Percentiles rank a stretch among this genome's conserved stretches.
Evolutionary conservation across 345 rosid species (phyloP).

Genomic region (Populus pruinosa): DNA sequence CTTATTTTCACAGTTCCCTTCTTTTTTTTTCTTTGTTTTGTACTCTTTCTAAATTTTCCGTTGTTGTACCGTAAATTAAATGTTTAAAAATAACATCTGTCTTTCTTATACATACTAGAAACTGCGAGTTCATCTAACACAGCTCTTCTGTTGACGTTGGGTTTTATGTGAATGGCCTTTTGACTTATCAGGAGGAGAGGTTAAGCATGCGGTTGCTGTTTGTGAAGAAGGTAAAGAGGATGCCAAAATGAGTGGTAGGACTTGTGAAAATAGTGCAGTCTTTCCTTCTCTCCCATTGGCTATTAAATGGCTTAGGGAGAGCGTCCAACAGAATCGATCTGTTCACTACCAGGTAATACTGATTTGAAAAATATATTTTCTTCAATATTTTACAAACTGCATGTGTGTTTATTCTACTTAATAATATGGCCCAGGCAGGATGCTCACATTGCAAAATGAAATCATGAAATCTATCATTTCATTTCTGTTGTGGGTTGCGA

Average conservation of each 20-base stretch:
- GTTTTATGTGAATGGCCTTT: background rate
- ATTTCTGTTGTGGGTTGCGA: background rate
- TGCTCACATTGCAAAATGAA: background rate
- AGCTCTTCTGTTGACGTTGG: background rate
- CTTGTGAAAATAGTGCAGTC: slow-evolving; percentile 59
- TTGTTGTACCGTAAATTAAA: background rate
- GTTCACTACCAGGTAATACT: slow-evolving; percentile 64
- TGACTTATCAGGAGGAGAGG: slow-evolving; percentile 38
- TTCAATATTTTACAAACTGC: background rate
- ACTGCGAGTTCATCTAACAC: background rate
- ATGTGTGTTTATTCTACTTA: background rate
- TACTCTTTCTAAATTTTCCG: too few relatives aligned
- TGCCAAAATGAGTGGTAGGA: slow-evolving; percentile 32
- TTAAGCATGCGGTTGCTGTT: slow-evolving; percentile 33
- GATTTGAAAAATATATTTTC: background rate
- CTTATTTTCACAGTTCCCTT: too few relatives aligned
- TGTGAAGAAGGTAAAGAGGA: slow-evolving; percentile 52
- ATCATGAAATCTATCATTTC: background rate
- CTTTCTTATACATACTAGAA: background rate
- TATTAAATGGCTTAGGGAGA: slow-evolving; percentile 85
- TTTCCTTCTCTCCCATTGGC: slow-evolving; percentile 85
- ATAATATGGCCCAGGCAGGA: background rate
- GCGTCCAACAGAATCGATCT: slow-evolving; percentile 51
- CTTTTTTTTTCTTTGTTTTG: too few relatives aligned
- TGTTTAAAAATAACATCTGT: background rate